Evolutionary conservation across 192 early-diverging fungal species (phyloP), one percentile per base, ranked within the genome.

Genomic region (Fimicolochytrium jonesii): DNA sequence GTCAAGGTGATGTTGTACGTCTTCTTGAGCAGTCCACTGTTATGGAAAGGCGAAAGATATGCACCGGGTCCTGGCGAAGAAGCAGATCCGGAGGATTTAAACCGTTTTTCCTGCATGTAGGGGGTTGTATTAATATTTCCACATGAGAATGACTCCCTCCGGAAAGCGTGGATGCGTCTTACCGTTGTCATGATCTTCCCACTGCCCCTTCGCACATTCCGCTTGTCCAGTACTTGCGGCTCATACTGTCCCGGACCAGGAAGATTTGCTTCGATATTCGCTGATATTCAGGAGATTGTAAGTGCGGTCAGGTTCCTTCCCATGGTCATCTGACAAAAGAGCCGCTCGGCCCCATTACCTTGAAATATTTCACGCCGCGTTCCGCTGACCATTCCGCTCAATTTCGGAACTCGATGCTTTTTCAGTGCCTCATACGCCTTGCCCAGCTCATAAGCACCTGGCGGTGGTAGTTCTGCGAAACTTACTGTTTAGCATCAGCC

Each of bases 1-100:
- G 69, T 57, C 2, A 79, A 46, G 10, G 80, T 79, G 34, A 82
- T 73, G 66, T 82, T 82, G 70, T 68, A 79, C 22, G 75, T 79
- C 66, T 75, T 76, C 43, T 69, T 67, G 4, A 82, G 4, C 18
- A 82, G 64, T 2, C 70, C 70, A 45, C 53, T 50, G 47, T 74
- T 63, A 56, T 72, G 56, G 49, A 72, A 67, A 23, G 69, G 62
- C 11, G 69, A 35, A 13, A 75, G 59, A 50, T 82, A 82, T 2
- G 71, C 48, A 15, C 76, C 73, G 10, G 80, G 80, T 9, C 77
- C 76, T 23, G 80, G 80, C 6, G 70, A 57, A n/a, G n/a, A n/a
- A 11, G 37, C 18, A 42, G 58, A 60, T 4, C 54, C 22, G 37
- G 33, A 35, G 18, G 62, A 49, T 25, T 63, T 41, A 60, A 81